Conservation (phyloP, 192 early-diverging fungal genomes). For the Phlyctochytrium bullatum region DNA sequence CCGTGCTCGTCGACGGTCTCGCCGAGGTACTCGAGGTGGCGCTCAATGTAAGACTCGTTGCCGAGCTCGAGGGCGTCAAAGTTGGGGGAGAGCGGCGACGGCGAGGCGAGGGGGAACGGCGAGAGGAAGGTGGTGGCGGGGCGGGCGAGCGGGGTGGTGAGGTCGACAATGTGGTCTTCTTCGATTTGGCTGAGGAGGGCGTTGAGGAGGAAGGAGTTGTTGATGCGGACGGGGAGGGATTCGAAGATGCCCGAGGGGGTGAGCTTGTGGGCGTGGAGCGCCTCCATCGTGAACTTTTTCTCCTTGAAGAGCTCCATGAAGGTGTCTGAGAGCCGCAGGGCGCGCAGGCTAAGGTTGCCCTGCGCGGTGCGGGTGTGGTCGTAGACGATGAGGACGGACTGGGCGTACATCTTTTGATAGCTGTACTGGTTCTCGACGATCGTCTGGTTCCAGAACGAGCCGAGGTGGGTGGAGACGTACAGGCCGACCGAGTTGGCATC, state of each 20-base stretch:
- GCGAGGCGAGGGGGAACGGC: slow-evolving; percentile 16
- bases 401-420: slow-evolving; percentile 82
- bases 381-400: slow-evolving; percentile 91
- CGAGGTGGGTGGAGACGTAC: slow-evolving; percentile 88
- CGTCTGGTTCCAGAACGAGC: slow-evolving; percentile 84
- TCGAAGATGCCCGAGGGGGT: slow-evolving; percentile 87
- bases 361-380: slow-evolving; percentile 81
- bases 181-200: slow-evolving; percentile 75
- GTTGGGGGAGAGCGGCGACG: slow-evolving; percentile 40
- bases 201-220: slow-evolving; percentile 75
- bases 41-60: slow-evolving; percentile 82
- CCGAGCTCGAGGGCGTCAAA: slow-evolving; percentile 73
- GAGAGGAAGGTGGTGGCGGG: slow-evolving; percentile 30
- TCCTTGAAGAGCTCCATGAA: slow-evolving; percentile 81
- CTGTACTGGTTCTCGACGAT: slow-evolving; percentile 88
- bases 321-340: slow-evolving; percentile 78
- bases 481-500: slow-evolving; percentile 97
- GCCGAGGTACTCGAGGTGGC: slow-evolving; percentile 77
- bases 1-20: slow-evolving; percentile 86
- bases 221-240: slow-evolving; percentile 83
- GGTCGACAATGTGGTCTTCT: slow-evolving; percentile 12
- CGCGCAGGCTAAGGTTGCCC: slow-evolving; percentile 83
- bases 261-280: slow-evolving; percentile 69
- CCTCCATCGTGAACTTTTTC: slow-evolving; percentile 82
- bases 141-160: slow-evolving; percentile 15